Percentiles rank a stretch among this genome's conserved stretches.
Conservation (phyloP, 225 moss, liverwort and hornwort species). For the Polytrichum formosum region DNA sequence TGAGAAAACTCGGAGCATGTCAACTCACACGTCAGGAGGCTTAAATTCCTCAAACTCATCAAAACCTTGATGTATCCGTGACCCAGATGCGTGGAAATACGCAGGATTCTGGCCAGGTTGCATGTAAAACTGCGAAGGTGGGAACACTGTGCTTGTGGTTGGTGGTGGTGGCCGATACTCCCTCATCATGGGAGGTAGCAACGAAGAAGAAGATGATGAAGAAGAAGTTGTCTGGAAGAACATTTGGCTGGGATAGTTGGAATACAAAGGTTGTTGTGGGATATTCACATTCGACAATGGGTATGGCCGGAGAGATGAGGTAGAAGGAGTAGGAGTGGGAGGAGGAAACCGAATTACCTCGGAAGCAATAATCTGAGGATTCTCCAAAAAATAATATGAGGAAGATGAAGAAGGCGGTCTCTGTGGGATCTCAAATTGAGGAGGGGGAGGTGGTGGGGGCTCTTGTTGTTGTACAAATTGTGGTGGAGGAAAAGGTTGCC, state of each 20-base stretch:
- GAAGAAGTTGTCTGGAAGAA: slow-evolving; percentile 16
- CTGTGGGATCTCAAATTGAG: slow-evolving; percentile 37
- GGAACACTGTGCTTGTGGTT: slow-evolving; percentile 18
- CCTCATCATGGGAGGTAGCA: slow-evolving; percentile 19
- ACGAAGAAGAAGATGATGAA: slow-evolving; percentile 14
- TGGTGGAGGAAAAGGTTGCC: slow-evolving; percentile 13
- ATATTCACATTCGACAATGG: slow-evolving; percentile 30
- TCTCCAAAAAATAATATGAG: slow-evolving; percentile 55
- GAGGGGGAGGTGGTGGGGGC: slow-evolving; percentile 15
- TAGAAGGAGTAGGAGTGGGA: slow-evolving; percentile 57
- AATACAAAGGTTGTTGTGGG: slow-evolving; percentile 33
- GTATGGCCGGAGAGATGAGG: slow-evolving; percentile 34
- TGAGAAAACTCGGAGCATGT: background rate
- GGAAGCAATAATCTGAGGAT: slow-evolving; percentile 30
- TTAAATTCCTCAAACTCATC: slow-evolving; percentile 76
- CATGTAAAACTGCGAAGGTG: slow-evolving; percentile 32
- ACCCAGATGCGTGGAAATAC: slow-evolving; percentile 43
- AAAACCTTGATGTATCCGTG: slow-evolving; percentile 66
- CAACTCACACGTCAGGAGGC: slow-evolving; percentile 22
- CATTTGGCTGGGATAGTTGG: slow-evolving; percentile 35
- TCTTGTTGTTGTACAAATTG: slow-evolving; percentile 23
- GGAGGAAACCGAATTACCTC: slow-evolving; percentile 31
- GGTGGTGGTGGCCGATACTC: slow-evolving; percentile 32
- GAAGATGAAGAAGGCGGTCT: slow-evolving; percentile 25
- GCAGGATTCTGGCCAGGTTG: slow-evolving; percentile 45